Evolutionary conservation across 2,329 filamentous ascomycete genomes (phyloP).

Genomic region (Ascocoryne sarcoides): DNA sequence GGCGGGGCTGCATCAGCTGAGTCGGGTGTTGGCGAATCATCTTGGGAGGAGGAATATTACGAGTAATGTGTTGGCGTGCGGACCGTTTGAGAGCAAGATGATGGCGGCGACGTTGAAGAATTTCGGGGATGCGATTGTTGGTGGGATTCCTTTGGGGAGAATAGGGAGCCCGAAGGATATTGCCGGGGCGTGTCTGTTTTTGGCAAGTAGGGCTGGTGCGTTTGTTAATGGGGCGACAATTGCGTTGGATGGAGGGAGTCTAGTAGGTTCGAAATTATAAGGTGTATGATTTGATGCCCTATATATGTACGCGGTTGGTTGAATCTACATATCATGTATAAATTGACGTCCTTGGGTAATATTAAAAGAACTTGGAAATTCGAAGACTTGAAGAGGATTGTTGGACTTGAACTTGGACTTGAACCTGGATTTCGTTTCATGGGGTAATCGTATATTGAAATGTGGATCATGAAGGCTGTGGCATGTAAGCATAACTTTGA

Average conservation of each 20-base stretch:
- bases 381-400: no score
- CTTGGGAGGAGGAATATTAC: constrained; percentile 53
- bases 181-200: constrained; percentile 61
- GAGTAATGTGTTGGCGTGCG: constrained; percentile 61
- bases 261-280: constrained; percentile 40
- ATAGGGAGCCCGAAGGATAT: constrained; percentile 62
- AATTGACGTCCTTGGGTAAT: no score
- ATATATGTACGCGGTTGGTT: no score
- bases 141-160: constrained; percentile 54
- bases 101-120: constrained; percentile 62
- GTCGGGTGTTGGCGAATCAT: constrained; percentile 53
- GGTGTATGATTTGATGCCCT: no score
- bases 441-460: no score
- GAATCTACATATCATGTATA: no score
- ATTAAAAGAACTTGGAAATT: no score
- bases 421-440: no score
- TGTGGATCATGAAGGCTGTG: no score
- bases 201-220: constrained; percentile 57
- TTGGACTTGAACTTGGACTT: no score
- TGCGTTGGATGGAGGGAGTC: constrained; percentile 49
- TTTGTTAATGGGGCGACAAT: constrained; percentile 60
- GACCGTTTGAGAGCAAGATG: constrained; percentile 63
- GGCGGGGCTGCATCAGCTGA: constrained; percentile 56
- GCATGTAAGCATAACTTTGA: no score
- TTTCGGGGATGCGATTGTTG: constrained; percentile 45